Conservation (phyloP, 2,329 filamentous ascomycete genomes). For the Pseudocercospora vitis region DNA sequence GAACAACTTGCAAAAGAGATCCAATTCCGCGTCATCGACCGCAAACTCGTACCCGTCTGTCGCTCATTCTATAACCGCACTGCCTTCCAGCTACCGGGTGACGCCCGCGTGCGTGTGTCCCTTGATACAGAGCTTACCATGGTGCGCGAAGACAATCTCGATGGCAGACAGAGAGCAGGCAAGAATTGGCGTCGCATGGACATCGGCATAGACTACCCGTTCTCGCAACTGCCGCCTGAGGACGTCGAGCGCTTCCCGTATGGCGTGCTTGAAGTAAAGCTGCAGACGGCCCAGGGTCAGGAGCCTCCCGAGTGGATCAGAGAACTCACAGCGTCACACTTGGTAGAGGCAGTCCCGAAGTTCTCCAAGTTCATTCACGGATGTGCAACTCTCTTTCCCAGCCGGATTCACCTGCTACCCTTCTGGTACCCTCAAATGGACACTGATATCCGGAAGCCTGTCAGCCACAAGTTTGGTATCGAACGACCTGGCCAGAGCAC, state of each 20-base stretch:
- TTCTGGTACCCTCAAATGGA: constrained; percentile 99
- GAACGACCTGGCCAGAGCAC: constrained; percentile 73
- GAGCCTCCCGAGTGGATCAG: constrained; percentile 96
- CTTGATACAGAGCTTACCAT: constrained; percentile 95
- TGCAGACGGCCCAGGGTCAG: constrained; percentile 93
- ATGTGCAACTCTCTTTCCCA: constrained; percentile 80
- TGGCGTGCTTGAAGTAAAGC: constrained; percentile 92
- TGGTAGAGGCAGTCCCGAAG: constrained; percentile 98
- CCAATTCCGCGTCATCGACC: constrained; percentile 87
- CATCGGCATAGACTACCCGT: constrained; percentile 94
- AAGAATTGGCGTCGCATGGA: constrained; percentile 96
- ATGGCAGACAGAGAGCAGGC: constrained; percentile 72
- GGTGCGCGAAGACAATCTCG: constrained; percentile 91
- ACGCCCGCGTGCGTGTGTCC: constrained; percentile 93
- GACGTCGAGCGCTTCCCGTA: constrained; percentile 94
- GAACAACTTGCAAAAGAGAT: constrained; percentile 88
- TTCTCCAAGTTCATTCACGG: constrained; percentile 99
- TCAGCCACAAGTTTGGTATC: constrained; percentile 86
- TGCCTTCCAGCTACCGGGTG: constrained; percentile 93
- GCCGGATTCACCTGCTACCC: constrained; percentile 82
- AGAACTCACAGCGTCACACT: constrained; percentile 85
- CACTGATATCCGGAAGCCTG: constrained; percentile 91
- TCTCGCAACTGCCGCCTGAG: constrained; percentile 78
- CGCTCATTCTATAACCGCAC: constrained; percentile 98
- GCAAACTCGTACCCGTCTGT: constrained; percentile 83